Base-by-base conservation (phyloP, 495 filamentous ascomycete species). In the Alectoria sarmentosa region DNA sequence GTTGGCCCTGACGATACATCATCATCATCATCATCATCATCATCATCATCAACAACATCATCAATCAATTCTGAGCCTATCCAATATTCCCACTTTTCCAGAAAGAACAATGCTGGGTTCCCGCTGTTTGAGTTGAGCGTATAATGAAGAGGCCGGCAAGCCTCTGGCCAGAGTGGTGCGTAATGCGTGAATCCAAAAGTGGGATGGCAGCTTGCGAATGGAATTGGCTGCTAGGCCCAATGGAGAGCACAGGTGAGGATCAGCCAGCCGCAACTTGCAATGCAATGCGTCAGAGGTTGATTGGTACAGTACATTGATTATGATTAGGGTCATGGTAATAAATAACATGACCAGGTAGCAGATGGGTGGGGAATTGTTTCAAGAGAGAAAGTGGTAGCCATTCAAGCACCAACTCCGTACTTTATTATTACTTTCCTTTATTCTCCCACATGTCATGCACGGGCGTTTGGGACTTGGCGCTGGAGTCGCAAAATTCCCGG, bases 381-480 rank as follows among this genome's bases (percentile, higher is more conserved):
- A n/a, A n/a, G n/a, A n/a, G n/a, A n/a, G n/a, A n/a, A n/a, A n/a
- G n/a, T n/a, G n/a, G n/a, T n/a, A n/a, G n/a, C n/a, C n/a, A n/a
- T n/a, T n/a, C n/a, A n/a, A n/a, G n/a, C n/a, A n/a, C n/a, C n/a
- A n/a, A n/a, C n/a, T n/a, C n/a, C n/a, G n/a, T n/a, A n/a, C n/a
- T n/a, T n/a, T n/a, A n/a, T n/a, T n/a, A n/a, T 44, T 41, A 13
- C 14, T 39, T 21, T 42, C 17, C 17, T 17, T 21, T 42, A 1
- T n/a, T 23, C 42, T 30, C 48, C 10, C 26, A 54, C 17, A 55
- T 55, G 52, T 55, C 52, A 55, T 55, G 52, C 52, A 55, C 52
- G 52, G 52, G 52, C 52, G 52, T 55, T 55, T 55, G 52, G 52
- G 30, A 55, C 28, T 55, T 55, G 52, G 52, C 52, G 30, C 52